Percentiles rank a stretch among this genome's conserved stretches.
Evolutionary conservation across 768 basidiomycete genomes (phyloP).

Genomic region (Polyporus arcularius): DNA sequence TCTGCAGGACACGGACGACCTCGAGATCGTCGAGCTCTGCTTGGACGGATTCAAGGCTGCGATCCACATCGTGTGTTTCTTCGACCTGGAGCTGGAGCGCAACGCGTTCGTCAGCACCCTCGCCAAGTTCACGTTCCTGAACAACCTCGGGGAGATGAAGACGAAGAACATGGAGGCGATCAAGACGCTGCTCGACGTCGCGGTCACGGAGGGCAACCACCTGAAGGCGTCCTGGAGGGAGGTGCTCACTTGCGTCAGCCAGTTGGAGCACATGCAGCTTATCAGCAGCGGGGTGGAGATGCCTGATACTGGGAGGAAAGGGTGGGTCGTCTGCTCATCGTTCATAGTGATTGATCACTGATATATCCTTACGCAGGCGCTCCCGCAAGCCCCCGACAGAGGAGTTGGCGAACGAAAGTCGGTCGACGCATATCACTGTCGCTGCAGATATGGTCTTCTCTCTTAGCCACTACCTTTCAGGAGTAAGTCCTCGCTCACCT

Average conservation of each 20-base stretch:
- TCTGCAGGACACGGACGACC: conserved; percentile 92
- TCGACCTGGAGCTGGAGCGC: conserved; percentile 96
- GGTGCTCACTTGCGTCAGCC: conserved; percentile 95
- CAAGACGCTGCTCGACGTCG: conserved; percentile 91
- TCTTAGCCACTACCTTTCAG: conserved; percentile 89
- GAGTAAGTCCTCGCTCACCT: conserved; percentile 56
- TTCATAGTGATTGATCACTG: not conserved
- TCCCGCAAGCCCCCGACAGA: conserved; percentile 75
- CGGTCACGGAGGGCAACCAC: conserved; percentile 95
- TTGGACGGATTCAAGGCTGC: conserved; percentile 96
- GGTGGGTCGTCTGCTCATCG: conserved; percentile 49
- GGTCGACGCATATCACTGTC: conserved; percentile 97
- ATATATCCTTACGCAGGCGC: conserved; percentile 16
- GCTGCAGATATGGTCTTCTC: conserved; percentile 99
- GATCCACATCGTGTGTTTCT: conserved; percentile 96
- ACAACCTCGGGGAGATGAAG: conserved; percentile 98
- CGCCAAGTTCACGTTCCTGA: conserved; percentile 95
- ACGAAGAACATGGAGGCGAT: conserved; percentile 99
- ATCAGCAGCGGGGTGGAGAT: conserved; percentile 90
- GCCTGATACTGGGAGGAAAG: conserved; percentile 72
- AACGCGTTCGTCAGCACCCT: conserved; percentile 98
- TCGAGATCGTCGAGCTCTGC: conserved; percentile 89
- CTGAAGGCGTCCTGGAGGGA: conserved; percentile 97
- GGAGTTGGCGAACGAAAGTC: conserved; percentile 94
- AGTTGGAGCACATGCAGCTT: conserved; percentile 97